Evolutionary conservation across 1,139 yeast genomes (phyloP).

Genomic region (Diutina pseudorugosa): DNA sequence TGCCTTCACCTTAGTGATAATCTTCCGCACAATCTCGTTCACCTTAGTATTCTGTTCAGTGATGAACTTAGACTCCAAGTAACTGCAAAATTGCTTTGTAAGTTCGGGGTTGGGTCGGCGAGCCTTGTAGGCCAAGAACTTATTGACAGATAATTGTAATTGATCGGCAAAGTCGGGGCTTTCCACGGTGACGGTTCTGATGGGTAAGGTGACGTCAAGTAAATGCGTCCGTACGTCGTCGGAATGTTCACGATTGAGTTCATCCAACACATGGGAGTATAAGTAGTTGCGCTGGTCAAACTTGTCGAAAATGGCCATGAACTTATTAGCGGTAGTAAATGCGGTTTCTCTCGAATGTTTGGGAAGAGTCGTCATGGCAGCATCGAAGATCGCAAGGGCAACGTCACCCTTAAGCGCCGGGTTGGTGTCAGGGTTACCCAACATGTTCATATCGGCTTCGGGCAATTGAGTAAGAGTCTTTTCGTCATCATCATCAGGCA

Average conservation of each 20-base stretch:
- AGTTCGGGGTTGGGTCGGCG: constrained; percentile 32
- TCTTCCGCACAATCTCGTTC: not conserved
- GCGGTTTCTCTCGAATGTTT: constrained; percentile 15
- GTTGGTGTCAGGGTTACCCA: constrained; percentile 77
- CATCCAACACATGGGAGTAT: constrained; percentile 49
- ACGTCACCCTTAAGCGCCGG: constrained; percentile 89
- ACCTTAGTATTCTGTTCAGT: not conserved
- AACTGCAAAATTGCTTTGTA: constrained; percentile 31
- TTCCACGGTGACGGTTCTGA: constrained; percentile 36
- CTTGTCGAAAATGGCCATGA: constrained; percentile 47
- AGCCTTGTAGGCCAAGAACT: constrained; percentile 49
- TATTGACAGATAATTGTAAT: constrained; percentile 61
- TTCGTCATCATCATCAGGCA: constrained; percentile 7
- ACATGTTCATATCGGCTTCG: constrained; percentile 75
- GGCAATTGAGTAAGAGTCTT: constrained; percentile 35
- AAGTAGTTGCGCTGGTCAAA: constrained; percentile 60
- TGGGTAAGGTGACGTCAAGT: constrained; percentile 53
- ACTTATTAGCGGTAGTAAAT: constrained; percentile 31
- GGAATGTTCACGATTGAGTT: constrained; percentile 28
- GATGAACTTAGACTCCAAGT: constrained; percentile 9
- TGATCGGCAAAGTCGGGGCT: constrained; percentile 39
- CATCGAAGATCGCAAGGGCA: constrained; percentile 71
- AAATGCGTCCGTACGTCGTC: constrained; percentile 30
- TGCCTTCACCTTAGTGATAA: not conserved
- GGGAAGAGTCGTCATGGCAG: constrained; percentile 46